Base-by-base conservation (phyloP, 2,329 filamentous ascomycete species). In the Mariannaea elegans region DNA sequence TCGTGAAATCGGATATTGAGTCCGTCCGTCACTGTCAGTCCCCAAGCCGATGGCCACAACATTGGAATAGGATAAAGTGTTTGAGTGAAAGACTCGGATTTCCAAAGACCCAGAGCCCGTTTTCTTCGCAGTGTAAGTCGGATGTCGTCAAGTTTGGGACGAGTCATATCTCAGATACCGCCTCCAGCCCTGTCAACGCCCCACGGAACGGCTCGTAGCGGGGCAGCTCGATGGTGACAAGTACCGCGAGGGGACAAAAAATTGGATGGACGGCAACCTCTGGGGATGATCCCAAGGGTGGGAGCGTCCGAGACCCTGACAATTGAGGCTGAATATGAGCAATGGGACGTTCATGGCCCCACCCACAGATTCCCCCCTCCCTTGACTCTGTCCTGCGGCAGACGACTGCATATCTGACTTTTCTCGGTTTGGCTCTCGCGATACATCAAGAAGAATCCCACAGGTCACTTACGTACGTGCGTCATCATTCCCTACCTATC, bases 381-480 rank as follows among this genome's bases (percentile, higher is more conserved):
- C 47, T 27, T 12, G 14, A 19, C 51, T 36, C 24, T 45, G 29
- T 21, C 6, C n/a, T 24, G 38, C 32, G 13, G 18, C 18, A 14
- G 39, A 5, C 24, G 50, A 32, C 50, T 48, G 29, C 42, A 47
- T 54, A 18, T 56, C 46, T 49, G 39, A 57, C 54, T 51, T 27
- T 57, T 46, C 24, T 39, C 12, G 9, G 16, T 36, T 54, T 42
- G 42, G 48, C 36, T 24, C 55, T 41, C 32, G 7, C 19, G 41
- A 14, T 12, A 21, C 42, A 42, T 14, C 41, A 29, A 23, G 18
- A 32, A 42, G 41, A 47, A 27, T 29, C 24, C 21, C 34, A 42
- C 38, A 19, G 44, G 18, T 19, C 14, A 14, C 34, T 42, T 59
- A 48, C 56, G 16, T 53, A 48, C 49, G 48, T 59, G 56, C 56